Conservation (phyloP, 257 asterid species). For the Agastache rugosa region DNA sequence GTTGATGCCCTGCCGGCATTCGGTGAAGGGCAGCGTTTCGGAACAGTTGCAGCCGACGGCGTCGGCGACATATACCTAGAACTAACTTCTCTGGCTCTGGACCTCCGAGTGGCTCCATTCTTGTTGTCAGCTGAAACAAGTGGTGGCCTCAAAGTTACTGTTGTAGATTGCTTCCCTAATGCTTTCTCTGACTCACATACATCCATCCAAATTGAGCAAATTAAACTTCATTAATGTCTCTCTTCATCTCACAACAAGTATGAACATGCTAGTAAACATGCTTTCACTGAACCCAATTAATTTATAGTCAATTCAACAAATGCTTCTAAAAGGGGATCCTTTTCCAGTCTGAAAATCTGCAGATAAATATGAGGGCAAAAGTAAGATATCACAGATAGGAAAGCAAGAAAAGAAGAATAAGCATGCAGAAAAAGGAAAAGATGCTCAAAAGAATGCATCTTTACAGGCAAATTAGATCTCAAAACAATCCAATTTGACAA, state of each 20-base stretch:
- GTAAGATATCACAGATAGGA: slow-evolving; percentile 42
- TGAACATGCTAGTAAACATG: slow-evolving; percentile 40
- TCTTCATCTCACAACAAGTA: slow-evolving; percentile 39
- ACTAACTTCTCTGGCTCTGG: slow-evolving; percentile 75
- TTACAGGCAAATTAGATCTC: slow-evolving; percentile 52
- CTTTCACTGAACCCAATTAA: slow-evolving; percentile 45
- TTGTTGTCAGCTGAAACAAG: slow-evolving; percentile 66
- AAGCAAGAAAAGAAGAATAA: slow-evolving; percentile 37
- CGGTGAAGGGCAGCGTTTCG: slow-evolving; percentile 76
- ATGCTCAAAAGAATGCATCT: slow-evolving; percentile 43
- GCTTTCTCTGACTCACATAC: slow-evolving; percentile 55
- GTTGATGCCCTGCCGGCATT: slow-evolving; percentile 47
- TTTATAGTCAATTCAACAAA: slow-evolving; percentile 42
- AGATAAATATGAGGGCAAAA: slow-evolving; percentile 43
- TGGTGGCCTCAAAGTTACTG: slow-evolving; percentile 53
- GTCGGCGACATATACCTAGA: slow-evolving; percentile 81
- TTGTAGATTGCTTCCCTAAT: slow-evolving; percentile 55
- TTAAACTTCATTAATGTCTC: slow-evolving; percentile 60
- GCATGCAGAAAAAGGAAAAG: slow-evolving; percentile 41
- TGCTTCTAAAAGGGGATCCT: slow-evolving; percentile 47
- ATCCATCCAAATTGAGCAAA: slow-evolving; percentile 69
- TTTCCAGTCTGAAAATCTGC: slow-evolving; percentile 60
- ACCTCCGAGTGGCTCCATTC: slow-evolving; percentile 57
- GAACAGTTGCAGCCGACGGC: slow-evolving; percentile 50
- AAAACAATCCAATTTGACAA: slow-evolving; percentile 37